Evolutionary conservation across 164 flowering plant genomes (phyloP), one percentile per base, ranked within the genome.

Genomic region (Umbellularia californica): DNA sequence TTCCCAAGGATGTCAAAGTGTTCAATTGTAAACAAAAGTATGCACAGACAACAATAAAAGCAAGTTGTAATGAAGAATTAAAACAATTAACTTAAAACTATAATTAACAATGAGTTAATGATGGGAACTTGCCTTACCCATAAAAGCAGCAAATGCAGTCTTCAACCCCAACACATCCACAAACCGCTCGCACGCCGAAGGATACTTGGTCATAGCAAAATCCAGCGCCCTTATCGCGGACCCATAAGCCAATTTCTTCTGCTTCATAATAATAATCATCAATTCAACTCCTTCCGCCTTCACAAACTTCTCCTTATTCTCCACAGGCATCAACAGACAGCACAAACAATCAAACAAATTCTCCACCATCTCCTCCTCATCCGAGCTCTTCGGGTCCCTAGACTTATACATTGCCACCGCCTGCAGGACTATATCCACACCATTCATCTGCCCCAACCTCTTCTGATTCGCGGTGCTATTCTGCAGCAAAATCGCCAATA

Each of bases 221-320:
- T 96, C 97, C 68, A 96, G 87, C 17, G 92, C 98, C 80, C 97
- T 84, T 10, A 94, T 88, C 0, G 99, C 99, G 1, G 99, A 95
- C 20, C 91, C 95, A 84, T 95, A 96, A 55, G 97, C 97, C 55
- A 77, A 83, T 72, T 94, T 96, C 91, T 96, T 96, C 87, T 96
- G 98, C 88, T 96, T 96, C 91, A 94, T 96, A 17, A 96, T 94
- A 81, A 96, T 96, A 50, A 96, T 91, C 99, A 96, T 96, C 88
- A 96, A 77, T 83, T 96, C 99, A 28, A 96, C 98, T 41, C 98
- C 98, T 71, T 96, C 99, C 0, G 97, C 91, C 79, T 89, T 94
- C 72, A 96, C 83, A 81, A 94, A 96, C 87, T 86, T 87, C 87
- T 96, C 99, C 89, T 92, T 96, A 76, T 94, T 96, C 91, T 96